Evolutionary conservation across 2,329 filamentous ascomycete genomes (phyloP).

Genomic region (Pestalotiopsis sp.): DNA sequence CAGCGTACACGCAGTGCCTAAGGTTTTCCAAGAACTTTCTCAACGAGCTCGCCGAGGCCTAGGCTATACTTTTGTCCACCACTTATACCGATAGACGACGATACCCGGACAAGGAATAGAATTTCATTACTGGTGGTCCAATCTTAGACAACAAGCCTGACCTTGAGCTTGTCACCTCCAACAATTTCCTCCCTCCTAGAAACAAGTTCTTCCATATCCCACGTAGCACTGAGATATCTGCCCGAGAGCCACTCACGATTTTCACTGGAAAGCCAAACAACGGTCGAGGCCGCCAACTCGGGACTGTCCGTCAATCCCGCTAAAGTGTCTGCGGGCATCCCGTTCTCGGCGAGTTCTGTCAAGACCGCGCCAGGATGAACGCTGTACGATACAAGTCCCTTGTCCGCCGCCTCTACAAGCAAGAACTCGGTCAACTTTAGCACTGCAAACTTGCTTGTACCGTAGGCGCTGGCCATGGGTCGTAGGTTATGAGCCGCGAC

Average conservation of each 20-base stretch:
- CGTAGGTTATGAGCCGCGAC: constrained; percentile 38
- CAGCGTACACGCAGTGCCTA: constrained; percentile 82
- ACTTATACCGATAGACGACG: no score
- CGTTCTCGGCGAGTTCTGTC: constrained; percentile 20
- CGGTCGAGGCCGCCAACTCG: constrained; percentile 27
- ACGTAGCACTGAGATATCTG: constrained; percentile 40
- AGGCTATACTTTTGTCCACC: constrained; percentile 11
- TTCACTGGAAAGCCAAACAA: constrained; percentile 31
- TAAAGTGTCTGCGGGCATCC: constrained; percentile 21
- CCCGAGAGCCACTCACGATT: constrained; percentile 34
- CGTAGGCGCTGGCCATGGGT: constrained; percentile 40
- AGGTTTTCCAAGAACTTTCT: constrained; percentile 80
- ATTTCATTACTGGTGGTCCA: background rate
- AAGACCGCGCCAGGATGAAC: constrained; percentile 24
- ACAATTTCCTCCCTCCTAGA: constrained; percentile 30
- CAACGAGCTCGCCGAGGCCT: constrained; percentile 46
- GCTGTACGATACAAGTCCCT: constrained; percentile 22
- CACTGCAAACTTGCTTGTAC: constrained; percentile 46
- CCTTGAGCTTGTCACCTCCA: constrained; percentile 33
- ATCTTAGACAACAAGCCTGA: constrained; percentile 27
- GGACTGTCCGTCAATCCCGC: constrained; percentile 19
- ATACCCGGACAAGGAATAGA: no score
- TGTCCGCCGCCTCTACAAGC: constrained; percentile 18
- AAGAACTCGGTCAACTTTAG: constrained; percentile 48
- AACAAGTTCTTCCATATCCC: constrained; percentile 40